Percentiles rank a stretch among this genome's conserved stretches.
These are phyloP conservation scores for Pyrus betulifolia DNA, from an alignment of 306 rosid genomes.

Conservation along the genomic window DNA sequence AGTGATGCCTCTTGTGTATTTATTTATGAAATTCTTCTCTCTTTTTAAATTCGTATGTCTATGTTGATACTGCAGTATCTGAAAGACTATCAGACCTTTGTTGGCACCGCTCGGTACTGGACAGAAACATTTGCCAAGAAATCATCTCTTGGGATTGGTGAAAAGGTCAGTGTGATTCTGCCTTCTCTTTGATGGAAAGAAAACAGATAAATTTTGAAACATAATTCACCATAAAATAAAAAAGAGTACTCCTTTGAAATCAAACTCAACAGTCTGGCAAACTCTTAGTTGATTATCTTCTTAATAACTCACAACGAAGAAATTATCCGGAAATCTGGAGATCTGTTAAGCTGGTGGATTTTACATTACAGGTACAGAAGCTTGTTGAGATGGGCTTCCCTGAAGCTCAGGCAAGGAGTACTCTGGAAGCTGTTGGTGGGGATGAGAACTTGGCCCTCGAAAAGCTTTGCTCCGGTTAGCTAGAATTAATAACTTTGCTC, in stretches of 20 bases:
- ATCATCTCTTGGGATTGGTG: slow-evolving; percentile 72
- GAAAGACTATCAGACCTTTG: slow-evolving; percentile 75
- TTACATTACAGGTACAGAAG: slow-evolving; percentile 61
- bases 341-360: neutral
- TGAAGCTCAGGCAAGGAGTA: slow-evolving; percentile 70
- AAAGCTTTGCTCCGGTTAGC: slow-evolving; percentile 61
- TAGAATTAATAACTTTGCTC: slow-evolving; percentile 48
- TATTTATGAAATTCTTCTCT: neutral
- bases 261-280: neutral
- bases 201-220: neutral
- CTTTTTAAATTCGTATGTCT: slow-evolving; percentile 7
- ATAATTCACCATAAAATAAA: neutral
- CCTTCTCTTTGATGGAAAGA: neutral
- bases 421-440: slow-evolving; percentile 84
- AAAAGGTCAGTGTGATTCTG: slow-evolving; percentile 46
- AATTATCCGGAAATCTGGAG: neutral
- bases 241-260: neutral
- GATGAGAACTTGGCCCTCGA: slow-evolving; percentile 96
- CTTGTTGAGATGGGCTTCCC: slow-evolving; percentile 94
- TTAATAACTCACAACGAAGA: neutral
- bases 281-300: neutral
- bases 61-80: slow-evolving; percentile 56
- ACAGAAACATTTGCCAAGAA: slow-evolving; percentile 87
- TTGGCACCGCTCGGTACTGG: slow-evolving; percentile 92
- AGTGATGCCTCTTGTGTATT: neutral